phyloP scores from a whole-genome alignment of 805 yeast species.

The Candida methanosorbosa region DNA sequence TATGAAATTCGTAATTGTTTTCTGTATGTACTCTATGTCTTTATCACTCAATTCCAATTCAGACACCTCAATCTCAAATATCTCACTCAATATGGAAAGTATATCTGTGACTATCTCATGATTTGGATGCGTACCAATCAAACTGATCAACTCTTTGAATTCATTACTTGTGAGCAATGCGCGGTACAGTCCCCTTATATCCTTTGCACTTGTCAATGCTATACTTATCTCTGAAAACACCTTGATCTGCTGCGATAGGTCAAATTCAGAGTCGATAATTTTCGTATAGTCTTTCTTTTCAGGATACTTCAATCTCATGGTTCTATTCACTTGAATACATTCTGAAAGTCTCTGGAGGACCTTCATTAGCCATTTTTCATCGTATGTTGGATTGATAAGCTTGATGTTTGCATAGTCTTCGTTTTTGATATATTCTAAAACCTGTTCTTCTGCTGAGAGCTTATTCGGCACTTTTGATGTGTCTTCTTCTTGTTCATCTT shows the following conservation, averaged over 20 bases:
- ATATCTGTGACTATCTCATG: neutral
- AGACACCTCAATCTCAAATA: too few species aligned
- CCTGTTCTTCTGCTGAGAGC: neutral
- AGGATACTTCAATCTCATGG: neutral
- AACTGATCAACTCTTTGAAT: conserved; percentile 1
- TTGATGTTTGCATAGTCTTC: neutral
- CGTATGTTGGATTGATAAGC: neutral
- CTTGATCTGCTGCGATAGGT: conserved; percentile 10
- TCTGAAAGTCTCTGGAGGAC: neutral
- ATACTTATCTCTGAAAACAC: conserved; percentile 11
- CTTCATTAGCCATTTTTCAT: neutral
- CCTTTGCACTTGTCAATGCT: conserved; percentile 6
- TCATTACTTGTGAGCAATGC: too few species aligned
- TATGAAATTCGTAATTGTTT: too few species aligned
- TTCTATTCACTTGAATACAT: neutral
- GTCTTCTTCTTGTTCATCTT: neutral
- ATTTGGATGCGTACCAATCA: neutral
- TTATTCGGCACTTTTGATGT: neutral
- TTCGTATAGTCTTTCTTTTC: neutral
- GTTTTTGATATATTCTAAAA: neutral
- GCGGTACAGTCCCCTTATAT: too few species aligned
- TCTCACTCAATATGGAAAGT: too few species aligned
- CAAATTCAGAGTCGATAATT: conserved; percentile 13
- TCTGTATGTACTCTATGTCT: too few species aligned
- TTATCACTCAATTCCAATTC: too few species aligned